Conservation (phyloP, 1,284 basidiomycete genomes). For the Caloboletus firmus region DNA sequence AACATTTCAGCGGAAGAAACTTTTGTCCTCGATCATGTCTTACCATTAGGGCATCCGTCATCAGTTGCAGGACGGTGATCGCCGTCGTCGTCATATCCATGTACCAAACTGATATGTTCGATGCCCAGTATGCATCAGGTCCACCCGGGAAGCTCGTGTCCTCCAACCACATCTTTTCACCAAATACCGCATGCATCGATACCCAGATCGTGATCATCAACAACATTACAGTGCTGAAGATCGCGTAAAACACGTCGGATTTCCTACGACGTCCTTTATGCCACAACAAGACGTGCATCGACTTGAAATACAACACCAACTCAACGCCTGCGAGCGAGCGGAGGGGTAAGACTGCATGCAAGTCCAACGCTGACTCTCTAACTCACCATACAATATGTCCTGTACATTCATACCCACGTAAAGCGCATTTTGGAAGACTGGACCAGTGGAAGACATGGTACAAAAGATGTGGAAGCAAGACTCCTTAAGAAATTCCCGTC, state of each 20-base stretch:
- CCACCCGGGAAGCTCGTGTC: slow-evolving; percentile 17
- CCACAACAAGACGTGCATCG: slow-evolving; percentile 21
- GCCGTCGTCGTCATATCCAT: slow-evolving; percentile 25
- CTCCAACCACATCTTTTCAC: slow-evolving; percentile 28
- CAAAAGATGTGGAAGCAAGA: neutral
- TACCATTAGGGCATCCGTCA: slow-evolving; percentile 33
- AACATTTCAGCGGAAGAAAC: neutral
- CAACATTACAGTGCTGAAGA: slow-evolving; percentile 29
- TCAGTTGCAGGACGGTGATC: slow-evolving; percentile 21
- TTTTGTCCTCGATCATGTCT: neutral
- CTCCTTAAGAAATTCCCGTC: neutral
- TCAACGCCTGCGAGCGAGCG: slow-evolving; percentile 16
- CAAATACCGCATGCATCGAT: slow-evolving; percentile 27
- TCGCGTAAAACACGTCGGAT: slow-evolving; percentile 20
- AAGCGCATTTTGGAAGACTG: slow-evolving; percentile 26
- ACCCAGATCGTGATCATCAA: slow-evolving; percentile 25
- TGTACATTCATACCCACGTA: slow-evolving; percentile 31
- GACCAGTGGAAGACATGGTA: slow-evolving; percentile 21
- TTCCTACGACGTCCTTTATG: neutral
- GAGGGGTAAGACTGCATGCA: neutral
- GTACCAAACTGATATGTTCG: slow-evolving; percentile 23
- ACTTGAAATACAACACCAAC: slow-evolving; percentile 27
- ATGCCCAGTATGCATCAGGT: slow-evolving; percentile 17
- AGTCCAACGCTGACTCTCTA: no score
- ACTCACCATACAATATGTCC: slow-evolving; percentile 29